Conservation (phyloP, 768 basidiomycete species). For the Crepidotus variabilis region DNA sequence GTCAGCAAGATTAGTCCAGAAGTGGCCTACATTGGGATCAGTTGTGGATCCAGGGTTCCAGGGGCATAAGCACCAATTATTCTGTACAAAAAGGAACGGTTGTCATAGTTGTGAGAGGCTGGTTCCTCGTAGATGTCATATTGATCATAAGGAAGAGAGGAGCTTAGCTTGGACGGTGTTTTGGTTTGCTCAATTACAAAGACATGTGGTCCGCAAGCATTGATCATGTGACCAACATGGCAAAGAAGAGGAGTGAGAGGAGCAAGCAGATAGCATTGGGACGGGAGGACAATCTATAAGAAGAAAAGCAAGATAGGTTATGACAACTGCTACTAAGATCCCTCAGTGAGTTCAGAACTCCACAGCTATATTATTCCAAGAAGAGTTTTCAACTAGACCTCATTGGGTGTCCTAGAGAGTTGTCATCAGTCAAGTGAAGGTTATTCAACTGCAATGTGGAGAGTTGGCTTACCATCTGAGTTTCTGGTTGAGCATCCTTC, state of each 20-base stretch:
- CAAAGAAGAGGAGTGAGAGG: neutral
- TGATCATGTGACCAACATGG: neutral
- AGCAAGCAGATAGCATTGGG: neutral
- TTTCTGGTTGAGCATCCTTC: no score
- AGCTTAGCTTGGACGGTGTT: neutral
- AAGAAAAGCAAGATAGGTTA: neutral
- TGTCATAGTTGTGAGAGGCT: constrained; percentile 10
- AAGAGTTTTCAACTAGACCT: neutral
- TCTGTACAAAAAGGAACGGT: constrained; percentile 13
- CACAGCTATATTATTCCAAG: neutral
- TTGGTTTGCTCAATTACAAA: neutral
- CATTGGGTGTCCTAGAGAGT: neutral
- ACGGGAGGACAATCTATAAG: neutral
- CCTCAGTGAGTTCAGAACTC: constrained; percentile 1
- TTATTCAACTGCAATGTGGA: no score
- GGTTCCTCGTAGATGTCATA: constrained; percentile 6
- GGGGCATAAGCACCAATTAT: constrained; percentile 23
- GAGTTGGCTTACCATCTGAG: no score
- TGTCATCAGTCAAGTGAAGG: neutral
- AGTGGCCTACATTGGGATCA: neutral
- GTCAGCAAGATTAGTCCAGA: constrained; percentile 11
- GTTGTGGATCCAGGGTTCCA: constrained; percentile 27
- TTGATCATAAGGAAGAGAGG: neutral
- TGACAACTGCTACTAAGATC: neutral
- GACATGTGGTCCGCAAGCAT: constrained; percentile 5